Percentiles rank a stretch among this genome's conserved stretches.
These are phyloP conservation scores for Dunaliella sp. DNA, from an alignment of 139 green algal species.

Conservation along the genomic window DNA sequence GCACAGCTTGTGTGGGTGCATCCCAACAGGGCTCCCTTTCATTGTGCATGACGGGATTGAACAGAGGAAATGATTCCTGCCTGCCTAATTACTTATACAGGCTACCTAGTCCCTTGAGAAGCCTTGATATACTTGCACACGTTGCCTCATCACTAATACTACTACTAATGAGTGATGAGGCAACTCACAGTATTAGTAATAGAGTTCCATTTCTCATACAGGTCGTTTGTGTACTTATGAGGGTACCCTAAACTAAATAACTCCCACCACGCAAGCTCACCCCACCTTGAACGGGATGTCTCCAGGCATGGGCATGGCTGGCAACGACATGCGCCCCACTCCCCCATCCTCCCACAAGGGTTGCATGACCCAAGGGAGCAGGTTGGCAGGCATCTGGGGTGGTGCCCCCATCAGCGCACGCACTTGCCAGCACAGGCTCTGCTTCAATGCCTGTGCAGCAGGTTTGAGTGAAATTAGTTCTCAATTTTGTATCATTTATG, in stretches of 20 bases:
- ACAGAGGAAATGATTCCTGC: too few species aligned
- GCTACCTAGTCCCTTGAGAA: not conserved
- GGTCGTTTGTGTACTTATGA: not conserved
- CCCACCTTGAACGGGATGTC: not conserved
- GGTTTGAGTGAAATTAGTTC: too few species aligned
- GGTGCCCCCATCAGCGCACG: not conserved
- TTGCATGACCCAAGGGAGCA: not conserved
- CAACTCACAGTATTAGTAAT: too few species aligned
- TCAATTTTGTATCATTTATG: too few species aligned
- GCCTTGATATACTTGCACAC: not conserved
- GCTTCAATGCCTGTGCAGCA: too few species aligned
- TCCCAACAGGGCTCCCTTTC: too few species aligned
- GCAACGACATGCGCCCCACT: not conserved
- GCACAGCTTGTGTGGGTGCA: too few species aligned
- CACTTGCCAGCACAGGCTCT: not conserved
- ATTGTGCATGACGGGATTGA: too few species aligned
- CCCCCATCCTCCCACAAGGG: not conserved
- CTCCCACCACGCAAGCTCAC: not conserved
- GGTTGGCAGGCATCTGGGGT: not conserved
- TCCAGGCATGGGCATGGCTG: not conserved
- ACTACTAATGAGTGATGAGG: too few species aligned
- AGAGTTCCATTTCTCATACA: not conserved
- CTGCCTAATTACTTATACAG: not conserved
- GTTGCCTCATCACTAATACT: not conserved
- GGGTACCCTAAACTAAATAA: not conserved